Percentiles rank a stretch among this genome's conserved stretches.
phyloP scores from a whole-genome alignment of 2,329 filamentous ascomycete species.

The Elsinoe necatrix region DNA sequence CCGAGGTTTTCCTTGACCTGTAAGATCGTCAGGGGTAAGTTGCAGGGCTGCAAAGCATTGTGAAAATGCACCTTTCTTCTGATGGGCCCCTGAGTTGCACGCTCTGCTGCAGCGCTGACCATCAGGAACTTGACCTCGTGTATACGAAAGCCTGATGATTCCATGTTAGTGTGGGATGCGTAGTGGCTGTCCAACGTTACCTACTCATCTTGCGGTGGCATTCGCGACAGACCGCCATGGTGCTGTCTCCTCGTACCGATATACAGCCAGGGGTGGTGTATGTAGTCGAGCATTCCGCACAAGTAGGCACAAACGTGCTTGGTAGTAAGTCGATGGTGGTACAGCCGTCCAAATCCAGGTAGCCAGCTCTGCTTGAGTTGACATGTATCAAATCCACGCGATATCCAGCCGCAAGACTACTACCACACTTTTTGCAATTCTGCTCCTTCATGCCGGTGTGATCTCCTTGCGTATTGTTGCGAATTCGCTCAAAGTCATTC shows the following conservation, averaged over 20 bases:
- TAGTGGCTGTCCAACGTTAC: conserved; percentile 18
- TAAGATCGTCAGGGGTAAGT: conserved; percentile 13
- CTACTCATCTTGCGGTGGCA: conserved; percentile 70
- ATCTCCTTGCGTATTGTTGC: conserved; percentile 42
- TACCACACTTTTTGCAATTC: conserved; percentile 49
- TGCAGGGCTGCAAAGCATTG: background rate
- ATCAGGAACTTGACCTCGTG: conserved; percentile 70
- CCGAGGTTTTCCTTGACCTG: conserved; percentile 45
- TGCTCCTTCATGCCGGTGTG: conserved; percentile 36
- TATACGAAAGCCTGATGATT: conserved; percentile 65
- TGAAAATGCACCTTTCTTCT: conserved; percentile 24
- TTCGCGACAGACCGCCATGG: conserved; percentile 66
- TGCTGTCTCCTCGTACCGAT: conserved; percentile 64
- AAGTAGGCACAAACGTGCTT: conserved; percentile 72
- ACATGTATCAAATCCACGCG: conserved; percentile 63
- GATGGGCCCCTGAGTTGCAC: conserved; percentile 25
- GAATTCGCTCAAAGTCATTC: conserved; percentile 60
- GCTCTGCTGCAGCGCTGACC: conserved; percentile 45
- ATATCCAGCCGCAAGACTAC: conserved; percentile 38
- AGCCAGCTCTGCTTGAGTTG: conserved; percentile 66
- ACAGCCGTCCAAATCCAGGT: conserved; percentile 68
- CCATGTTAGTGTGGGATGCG: no score
- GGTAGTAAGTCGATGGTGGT: conserved; percentile 68
- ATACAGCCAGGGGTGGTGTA: conserved; percentile 56
- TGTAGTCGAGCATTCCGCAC: conserved; percentile 62